These are phyloP conservation scores for Quercus agrifolia DNA, from an alignment of 306 rosid genomes.

Conservation along the genomic window DNA sequence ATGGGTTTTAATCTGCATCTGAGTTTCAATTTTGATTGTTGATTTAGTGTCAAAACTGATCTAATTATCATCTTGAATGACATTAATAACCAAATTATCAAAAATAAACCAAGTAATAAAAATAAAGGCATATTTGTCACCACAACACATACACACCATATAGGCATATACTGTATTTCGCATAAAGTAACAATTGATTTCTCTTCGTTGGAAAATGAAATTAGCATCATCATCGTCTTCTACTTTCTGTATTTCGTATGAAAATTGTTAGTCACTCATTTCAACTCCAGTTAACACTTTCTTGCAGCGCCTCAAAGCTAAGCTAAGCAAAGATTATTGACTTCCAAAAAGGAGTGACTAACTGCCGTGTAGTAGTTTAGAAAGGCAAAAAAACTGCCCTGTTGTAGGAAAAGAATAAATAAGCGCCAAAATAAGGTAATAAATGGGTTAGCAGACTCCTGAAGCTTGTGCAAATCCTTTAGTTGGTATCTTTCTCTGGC, in stretches of 20 bases:
- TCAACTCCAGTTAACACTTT: neutral
- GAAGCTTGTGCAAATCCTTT: neutral
- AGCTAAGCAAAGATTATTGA: neutral
- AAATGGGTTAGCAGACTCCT: constrained; percentile 36
- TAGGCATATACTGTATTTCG: neutral
- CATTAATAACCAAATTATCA: neutral
- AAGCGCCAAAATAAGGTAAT: neutral
- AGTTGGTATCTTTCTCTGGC: neutral
- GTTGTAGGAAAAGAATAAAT: neutral
- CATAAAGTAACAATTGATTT: neutral
- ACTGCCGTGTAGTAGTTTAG: neutral
- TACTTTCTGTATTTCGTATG: neutral
- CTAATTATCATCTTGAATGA: neutral
- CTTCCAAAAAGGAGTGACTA: too few species aligned
- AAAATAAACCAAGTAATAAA: neutral
- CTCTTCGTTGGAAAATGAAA: neutral
- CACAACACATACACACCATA: neutral
- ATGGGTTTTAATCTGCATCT: too few species aligned
- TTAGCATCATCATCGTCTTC: neutral
- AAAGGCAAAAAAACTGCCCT: neutral
- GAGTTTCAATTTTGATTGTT: too few species aligned
- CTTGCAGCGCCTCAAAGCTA: constrained; percentile 17
- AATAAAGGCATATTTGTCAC: neutral
- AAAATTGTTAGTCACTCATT: neutral
- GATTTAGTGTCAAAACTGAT: neutral